These are phyloP conservation scores for Aspergillus tubingensis DNA, from an alignment of 2,329 filamentous ascomycete species.

Conservation along the genomic window DNA sequence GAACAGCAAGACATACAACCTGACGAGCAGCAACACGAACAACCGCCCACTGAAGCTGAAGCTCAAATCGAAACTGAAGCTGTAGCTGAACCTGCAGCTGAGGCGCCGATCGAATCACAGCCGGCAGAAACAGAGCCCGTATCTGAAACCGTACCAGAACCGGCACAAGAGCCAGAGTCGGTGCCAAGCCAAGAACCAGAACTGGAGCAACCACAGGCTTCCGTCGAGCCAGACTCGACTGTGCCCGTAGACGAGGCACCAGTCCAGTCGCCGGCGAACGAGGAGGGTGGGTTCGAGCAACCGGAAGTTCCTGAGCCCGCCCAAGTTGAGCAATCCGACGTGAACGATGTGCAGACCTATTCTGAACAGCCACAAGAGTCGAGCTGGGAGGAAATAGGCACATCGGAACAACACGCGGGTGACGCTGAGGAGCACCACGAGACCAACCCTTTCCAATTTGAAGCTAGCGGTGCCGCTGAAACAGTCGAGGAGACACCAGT, in stretches of 20 bases:
- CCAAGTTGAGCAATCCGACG: slow-evolving; percentile 20
- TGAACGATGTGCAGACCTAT: slow-evolving; percentile 23
- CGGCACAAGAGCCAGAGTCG: slow-evolving; percentile 10
- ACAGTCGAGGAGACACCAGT: slow-evolving; percentile 22
- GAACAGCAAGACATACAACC: slow-evolving; percentile 5
- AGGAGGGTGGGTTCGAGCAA: slow-evolving; percentile 17
- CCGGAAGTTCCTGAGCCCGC: slow-evolving; percentile 15
- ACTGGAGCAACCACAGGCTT: slow-evolving; percentile 23
- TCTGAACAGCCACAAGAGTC: slow-evolving; percentile 17
- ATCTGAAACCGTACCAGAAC: slow-evolving; percentile 7
- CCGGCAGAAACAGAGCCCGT: slow-evolving; percentile 10
- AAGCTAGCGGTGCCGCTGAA: slow-evolving; percentile 14
- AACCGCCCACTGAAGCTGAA: slow-evolving; percentile 1
- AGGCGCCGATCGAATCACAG: slow-evolving; percentile 4
- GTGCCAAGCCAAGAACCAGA: slow-evolving; percentile 17
- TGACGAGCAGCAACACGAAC: slow-evolving; percentile 2
- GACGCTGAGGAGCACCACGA: slow-evolving; percentile 13
- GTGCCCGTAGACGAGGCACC: slow-evolving; percentile 15
- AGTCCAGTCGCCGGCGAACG: slow-evolving; percentile 14
- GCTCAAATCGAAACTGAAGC: slow-evolving; percentile 5
- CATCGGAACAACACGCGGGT: slow-evolving; percentile 15
- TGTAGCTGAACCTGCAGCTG: not conserved
- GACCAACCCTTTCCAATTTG: slow-evolving; percentile 9
- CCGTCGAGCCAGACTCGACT: slow-evolving; percentile 18
- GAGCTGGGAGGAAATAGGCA: slow-evolving; percentile 15